Evolutionary conservation across 768 basidiomycete genomes (phyloP), one percentile per base, ranked within the genome.

Genomic region (Exidia glandulosa): DNA sequence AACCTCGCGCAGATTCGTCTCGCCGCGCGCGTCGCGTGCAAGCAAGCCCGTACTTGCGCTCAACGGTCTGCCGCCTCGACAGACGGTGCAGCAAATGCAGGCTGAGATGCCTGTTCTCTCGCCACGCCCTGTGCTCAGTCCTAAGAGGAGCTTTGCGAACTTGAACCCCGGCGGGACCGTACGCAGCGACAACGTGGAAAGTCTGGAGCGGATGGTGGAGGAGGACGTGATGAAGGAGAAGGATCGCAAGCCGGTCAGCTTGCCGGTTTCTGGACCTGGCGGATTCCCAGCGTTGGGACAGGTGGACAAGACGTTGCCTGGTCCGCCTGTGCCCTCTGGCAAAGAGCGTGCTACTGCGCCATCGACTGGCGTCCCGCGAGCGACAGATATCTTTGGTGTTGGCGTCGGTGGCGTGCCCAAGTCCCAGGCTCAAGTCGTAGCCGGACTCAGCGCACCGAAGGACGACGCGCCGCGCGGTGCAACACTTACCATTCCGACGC

Each of bases 181-280:
- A 27, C 81, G 77, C 73, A 81, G 80, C 65, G 78, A 81, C 60
- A 71, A 82, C n/a, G 87, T 91, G 6, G 81, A 82, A 61, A 75
- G 78, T 62, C 75, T 91, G 57, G 90, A 91, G 72, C 77, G 79
- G 69, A 83, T 92, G 76, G 88, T 86, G 0, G 85, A 81, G 32
- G 79, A 79, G 59, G 83, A 80, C 0, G 77, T 67, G 19, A 66
- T 62, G 60, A 45, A 57, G 57, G 57, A 63, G 59, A 52, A 45
- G 41, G 19, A 13, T 6, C 19, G 19, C 10, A 45, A 45, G 16
- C 10, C 6, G 7, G 41, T 23, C 2, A 23, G 41, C 5, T 5
- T 45, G 41, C 19, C 9, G 7, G 41, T 45, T 19, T 14, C 41
- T 0, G 41, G 41, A 14, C 41, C 41, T 1, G 41, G 41, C 41